Evolutionary conservation across 1,284 basidiomycete species (phyloP).

Genomic region (Pisolithus thermaeus): DNA sequence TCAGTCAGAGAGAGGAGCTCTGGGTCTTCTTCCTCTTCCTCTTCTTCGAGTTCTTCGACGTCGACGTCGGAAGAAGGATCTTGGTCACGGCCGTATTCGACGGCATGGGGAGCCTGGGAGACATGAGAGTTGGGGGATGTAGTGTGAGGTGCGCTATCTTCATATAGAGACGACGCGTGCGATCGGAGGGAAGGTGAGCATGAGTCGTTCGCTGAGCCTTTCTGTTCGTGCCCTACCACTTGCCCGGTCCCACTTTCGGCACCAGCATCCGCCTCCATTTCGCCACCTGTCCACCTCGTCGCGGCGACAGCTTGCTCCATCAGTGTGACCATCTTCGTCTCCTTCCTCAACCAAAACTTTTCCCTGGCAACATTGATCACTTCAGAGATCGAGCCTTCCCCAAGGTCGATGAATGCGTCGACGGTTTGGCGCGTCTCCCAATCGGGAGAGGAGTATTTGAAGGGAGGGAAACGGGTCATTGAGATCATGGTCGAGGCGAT

Average conservation of each 20-base stretch:
- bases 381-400: conserved; percentile 61
- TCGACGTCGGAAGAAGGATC: conserved; percentile 29
- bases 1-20: conserved; percentile 56
- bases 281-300: conserved; percentile 39
- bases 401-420: conserved; percentile 63
- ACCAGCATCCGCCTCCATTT: conserved; percentile 25
- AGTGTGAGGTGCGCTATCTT: background rate
- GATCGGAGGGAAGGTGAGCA: conserved; percentile 29
- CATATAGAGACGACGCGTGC: conserved; percentile 18
- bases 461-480: conserved; percentile 21
- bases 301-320: conserved; percentile 63
- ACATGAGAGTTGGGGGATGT: background rate
- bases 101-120: too few relatives aligned
- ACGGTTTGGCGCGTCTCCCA: conserved; percentile 62
- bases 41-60: conserved; percentile 31
- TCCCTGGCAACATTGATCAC: conserved; percentile 58
- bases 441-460: conserved; percentile 39
- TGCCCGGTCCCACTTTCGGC: background rate
- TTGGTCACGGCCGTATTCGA: background rate
- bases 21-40: conserved; percentile 57
- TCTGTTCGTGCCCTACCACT: too few relatives aligned
- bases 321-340: conserved; percentile 61
- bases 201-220: background rate
- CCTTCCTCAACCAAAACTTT: conserved; percentile 59
- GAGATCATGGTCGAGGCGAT: too few relatives aligned